Base-by-base conservation (phyloP, 2,329 filamentous ascomycete genomes). In the Aspergillus quadricinctus region DNA sequence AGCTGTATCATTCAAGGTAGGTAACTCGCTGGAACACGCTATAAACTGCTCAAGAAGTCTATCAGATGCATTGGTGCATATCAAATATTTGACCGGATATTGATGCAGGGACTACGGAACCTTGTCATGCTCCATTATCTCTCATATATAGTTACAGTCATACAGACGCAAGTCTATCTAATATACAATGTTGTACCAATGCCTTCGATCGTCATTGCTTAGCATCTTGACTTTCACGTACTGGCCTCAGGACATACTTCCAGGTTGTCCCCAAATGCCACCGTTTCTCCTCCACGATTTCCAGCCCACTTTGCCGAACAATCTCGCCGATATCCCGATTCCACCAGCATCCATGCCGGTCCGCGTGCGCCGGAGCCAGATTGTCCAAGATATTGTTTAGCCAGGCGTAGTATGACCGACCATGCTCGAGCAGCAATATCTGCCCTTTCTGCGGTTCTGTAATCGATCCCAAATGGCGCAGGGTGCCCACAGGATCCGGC, bases 281-380 rank as follows among this genome's bases (percentile, higher is more conserved):
- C 45, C 78, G 65, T 59, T 75, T 73, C 59, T 75, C 71, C 63
- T 77, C 75, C 46, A 79, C 75, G 52, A 81, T 66, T 62, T 77
- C 75, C 60, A 81, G 62, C 28, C 77, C 78, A 62, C 77, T 80
- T 55, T 77, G 68, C 53, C 66, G 62, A n/a, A 81, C 72, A 60
- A 81, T 75, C 54, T 71, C 67, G 35, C 75, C 77, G 49, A 81
- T 79, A 70, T 81, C 78, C 41, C 77, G 72, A 65, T 81, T 81
- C 73, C 76, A 80, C 78, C 79, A 81, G 64, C 79, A 81, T 17
- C 79, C 79, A 68, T 80, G 77, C n/a, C 73, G 69, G 59, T 79
- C 69, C 35, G 79, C 79, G 67, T 81, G 79, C 41, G 72, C 69
- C 4, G 76, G 69, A 2, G 79, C 79, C 54, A 77, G 64, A 50